Percentiles rank a stretch among this genome's conserved stretches.
phyloP scores from a whole-genome alignment of 2,329 filamentous ascomycete genomes.

The Penicillium brasilianum region DNA sequence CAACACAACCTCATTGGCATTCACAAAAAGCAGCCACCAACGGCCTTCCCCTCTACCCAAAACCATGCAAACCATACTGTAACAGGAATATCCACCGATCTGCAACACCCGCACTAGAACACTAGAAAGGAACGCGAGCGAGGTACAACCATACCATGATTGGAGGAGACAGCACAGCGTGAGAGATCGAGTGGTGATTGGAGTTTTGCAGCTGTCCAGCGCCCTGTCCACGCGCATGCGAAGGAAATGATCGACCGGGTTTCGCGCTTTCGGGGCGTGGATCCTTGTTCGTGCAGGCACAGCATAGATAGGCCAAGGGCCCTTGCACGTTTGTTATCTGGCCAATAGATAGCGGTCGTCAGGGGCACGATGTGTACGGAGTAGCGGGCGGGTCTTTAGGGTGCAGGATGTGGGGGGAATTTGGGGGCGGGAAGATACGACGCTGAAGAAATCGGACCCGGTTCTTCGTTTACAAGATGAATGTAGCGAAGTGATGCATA shows the following conservation, averaged over 20 bases:
- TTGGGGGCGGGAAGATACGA: not conserved
- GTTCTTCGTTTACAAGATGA: not conserved
- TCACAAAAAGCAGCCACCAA: not conserved
- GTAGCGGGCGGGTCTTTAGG: slow-evolving; percentile 4
- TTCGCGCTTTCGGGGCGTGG: slow-evolving; percentile 8
- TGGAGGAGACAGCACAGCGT: slow-evolving; percentile 18
- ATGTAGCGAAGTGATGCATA: no score
- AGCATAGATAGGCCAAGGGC: not conserved
- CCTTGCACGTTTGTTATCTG: slow-evolving; percentile 23
- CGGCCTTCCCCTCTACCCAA: not conserved
- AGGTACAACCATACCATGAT: slow-evolving; percentile 13
- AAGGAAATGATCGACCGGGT: slow-evolving; percentile 22
- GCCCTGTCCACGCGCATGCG: not conserved
- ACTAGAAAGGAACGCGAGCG: not conserved
- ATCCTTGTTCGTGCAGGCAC: slow-evolving; percentile 3
- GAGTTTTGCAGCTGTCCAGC: slow-evolving; percentile 1
- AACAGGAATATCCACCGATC: slow-evolving; percentile 27
- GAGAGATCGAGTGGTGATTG: slow-evolving; percentile 25
- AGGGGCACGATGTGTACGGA: slow-evolving; percentile 23
- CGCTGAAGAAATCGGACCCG: not conserved
- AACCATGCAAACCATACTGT: slow-evolving; percentile 15
- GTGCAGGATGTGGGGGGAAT: not conserved
- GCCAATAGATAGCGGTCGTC: slow-evolving; percentile 18
- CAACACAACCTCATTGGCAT: slow-evolving; percentile 8
- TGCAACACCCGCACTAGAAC: slow-evolving; percentile 5